Conservation (phyloP, 2,329 filamentous ascomycete genomes). For the Ophiostoma pallidulum region DNA sequence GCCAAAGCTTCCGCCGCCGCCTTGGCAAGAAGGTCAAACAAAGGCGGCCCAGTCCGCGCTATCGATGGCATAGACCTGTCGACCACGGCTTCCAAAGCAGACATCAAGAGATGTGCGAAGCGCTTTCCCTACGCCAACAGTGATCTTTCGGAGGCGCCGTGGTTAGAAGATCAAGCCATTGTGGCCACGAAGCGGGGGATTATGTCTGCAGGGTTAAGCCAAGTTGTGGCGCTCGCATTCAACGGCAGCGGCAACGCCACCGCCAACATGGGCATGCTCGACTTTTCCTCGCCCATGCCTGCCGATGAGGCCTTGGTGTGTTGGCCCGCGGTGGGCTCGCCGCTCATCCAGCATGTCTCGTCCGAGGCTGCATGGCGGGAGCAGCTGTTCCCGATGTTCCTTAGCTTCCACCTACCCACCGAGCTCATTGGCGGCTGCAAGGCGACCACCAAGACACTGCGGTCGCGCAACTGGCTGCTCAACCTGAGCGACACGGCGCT, state of each 20-base stretch:
- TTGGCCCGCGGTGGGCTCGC: background rate
- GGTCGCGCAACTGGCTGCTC: constrained; percentile 15
- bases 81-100: background rate
- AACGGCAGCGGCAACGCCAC: constrained; percentile 1
- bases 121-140: constrained; percentile 1
- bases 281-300: background rate
- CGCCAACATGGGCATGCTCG: constrained; percentile 6
- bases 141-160: too few relatives aligned
- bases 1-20: background rate
- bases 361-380: constrained; percentile 13
- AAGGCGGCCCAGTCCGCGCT: background rate
- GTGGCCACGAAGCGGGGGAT: background rate
- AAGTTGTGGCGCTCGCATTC: too few relatives aligned
- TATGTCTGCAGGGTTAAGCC: constrained; percentile 4
- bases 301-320: background rate
- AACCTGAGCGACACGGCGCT: constrained; percentile 10
- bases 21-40: background rate
- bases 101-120: constrained; percentile 3
- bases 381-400: constrained; percentile 15
- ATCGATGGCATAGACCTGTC: constrained; percentile 4
- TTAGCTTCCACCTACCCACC: constrained; percentile 11
- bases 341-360: background rate
- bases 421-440: constrained; percentile 6
- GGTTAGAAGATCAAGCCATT: too few relatives aligned
- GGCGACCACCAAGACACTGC: background rate